phyloP scores from a whole-genome alignment of 1,284 basidiomycete species.

The Microbotryum scabiosae region DNA sequence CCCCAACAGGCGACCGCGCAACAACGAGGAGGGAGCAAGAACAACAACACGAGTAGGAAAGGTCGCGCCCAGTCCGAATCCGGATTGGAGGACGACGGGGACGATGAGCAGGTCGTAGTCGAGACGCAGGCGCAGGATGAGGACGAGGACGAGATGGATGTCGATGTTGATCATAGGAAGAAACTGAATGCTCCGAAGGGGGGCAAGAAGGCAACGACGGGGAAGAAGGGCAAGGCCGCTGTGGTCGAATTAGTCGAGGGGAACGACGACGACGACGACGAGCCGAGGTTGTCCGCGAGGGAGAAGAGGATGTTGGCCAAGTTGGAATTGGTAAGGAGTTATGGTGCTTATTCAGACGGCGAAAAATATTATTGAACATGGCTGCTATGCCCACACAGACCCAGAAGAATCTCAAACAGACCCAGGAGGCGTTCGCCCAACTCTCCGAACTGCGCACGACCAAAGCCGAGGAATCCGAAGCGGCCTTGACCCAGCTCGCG shows the following conservation, averaged over 20 bases:
- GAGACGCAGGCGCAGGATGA: background rate
- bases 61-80: too few species aligned
- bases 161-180: background rate
- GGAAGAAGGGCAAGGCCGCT: background rate
- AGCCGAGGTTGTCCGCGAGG: background rate
- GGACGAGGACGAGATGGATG: background rate
- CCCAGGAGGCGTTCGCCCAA: conserved; percentile 6
- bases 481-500: conserved; percentile 15
- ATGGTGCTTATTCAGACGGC: background rate
- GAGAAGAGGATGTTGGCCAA: conserved; percentile 24
- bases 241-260: background rate
- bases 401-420: conserved; percentile 2
- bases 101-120: background rate
- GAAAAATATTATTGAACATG: background rate
- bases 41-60: background rate
- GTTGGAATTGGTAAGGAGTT: conserved; percentile 15
- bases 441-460: conserved; percentile 21
- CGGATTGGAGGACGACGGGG: background rate
- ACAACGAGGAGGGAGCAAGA: background rate
- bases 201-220: background rate
- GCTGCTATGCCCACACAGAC: conserved; percentile 1
- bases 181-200: background rate
- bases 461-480: conserved; percentile 13
- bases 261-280: background rate
- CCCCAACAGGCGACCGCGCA: background rate